These are phyloP conservation scores for Margaritispora aquatica DNA, from an alignment of 495 filamentous ascomycete species.

Conservation along the genomic window DNA sequence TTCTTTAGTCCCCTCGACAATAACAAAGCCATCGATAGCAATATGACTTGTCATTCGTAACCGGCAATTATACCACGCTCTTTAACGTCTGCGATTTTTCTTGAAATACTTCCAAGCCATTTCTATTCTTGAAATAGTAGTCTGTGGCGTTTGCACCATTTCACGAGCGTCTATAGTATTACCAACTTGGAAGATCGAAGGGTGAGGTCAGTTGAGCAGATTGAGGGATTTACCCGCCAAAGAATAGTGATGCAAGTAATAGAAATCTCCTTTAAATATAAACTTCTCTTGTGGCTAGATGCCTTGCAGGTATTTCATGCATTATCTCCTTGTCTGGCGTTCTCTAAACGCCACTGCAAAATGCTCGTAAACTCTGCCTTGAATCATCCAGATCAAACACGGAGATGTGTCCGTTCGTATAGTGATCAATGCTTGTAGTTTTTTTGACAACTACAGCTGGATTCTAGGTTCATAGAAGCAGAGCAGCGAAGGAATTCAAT, in stretches of 20 bases:
- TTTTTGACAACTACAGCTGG: constrained; percentile 44
- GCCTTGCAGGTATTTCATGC: constrained; percentile 39
- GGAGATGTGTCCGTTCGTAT: constrained; percentile 37
- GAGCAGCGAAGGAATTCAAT: constrained; percentile 41
- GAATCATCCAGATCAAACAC: constrained; percentile 46
- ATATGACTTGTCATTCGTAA: constrained; percentile 32
- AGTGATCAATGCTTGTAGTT: constrained; percentile 43
- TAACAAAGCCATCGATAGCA: constrained; percentile 42
- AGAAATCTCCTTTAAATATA: constrained; percentile 40
- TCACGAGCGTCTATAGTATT: constrained; percentile 39
- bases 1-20: constrained; percentile 41
- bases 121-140: constrained; percentile 48
- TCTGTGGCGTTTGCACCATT: constrained; percentile 37
- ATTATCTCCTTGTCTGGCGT: constrained; percentile 36
- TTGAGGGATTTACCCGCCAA: constrained; percentile 37
- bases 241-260: constrained; percentile 42
- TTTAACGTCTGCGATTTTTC: constrained; percentile 37
- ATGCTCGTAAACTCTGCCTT: constrained; percentile 43
- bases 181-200: constrained; percentile 43
- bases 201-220: constrained; percentile 30
- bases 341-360: constrained; percentile 47
- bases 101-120: constrained; percentile 41
- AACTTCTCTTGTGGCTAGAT: constrained; percentile 43
- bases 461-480: constrained; percentile 44
- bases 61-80: constrained; percentile 31